Evolutionary conservation across 305 asterid genomes (phyloP), one percentile per base, ranked within the genome.

Genomic region (Solanum aculeatissimum): DNA sequence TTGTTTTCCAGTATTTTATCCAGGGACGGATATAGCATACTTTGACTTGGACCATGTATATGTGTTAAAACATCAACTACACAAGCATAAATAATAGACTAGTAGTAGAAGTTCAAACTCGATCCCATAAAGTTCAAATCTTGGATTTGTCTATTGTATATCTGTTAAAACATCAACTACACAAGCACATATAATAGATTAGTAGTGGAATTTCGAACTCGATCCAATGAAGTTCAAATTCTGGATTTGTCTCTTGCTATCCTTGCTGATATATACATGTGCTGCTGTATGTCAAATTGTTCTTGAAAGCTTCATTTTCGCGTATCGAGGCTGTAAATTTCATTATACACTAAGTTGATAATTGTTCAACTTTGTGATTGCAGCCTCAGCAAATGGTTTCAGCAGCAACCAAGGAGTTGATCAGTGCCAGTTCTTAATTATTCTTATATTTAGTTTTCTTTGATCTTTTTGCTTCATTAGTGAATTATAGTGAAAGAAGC

Each of bases 311-410:
- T 47, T 47, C 62, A 47, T 74, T 29, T 49, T 40, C 6, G 35
- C 7, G 49, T 42, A 13, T 8, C 19, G 8, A 11, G 23, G 16
- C 25, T 55, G 25, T 43, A 32, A 9, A 38, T 19, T 40, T 49
- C 62, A 38, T 57, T 43, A 29, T 78, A 19, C 42, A 1, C 32
- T 54, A 58, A 68, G 42, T 51, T 85, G 81, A 55, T 83, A 23
- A 29, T 35, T 85, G n/a, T 51, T 85, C 23, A 12, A 72, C 62
- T 49, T 65, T 47, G 77, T 83, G 38, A 75, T 84, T 88, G 91
- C 96, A 94, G 98, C 97, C 95, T 9, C 85, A 79, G 87, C 74
- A 85, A 81, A 77, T 63, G 29, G 88, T 87, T 70, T 66, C 89
- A 4, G 78, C 83, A 27, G 23, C 87, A 12, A 19, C 85, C 40